These are phyloP conservation scores for Neoboletus subvelutipes DNA, from an alignment of 768 basidiomycete genomes.

Conservation along the genomic window DNA sequence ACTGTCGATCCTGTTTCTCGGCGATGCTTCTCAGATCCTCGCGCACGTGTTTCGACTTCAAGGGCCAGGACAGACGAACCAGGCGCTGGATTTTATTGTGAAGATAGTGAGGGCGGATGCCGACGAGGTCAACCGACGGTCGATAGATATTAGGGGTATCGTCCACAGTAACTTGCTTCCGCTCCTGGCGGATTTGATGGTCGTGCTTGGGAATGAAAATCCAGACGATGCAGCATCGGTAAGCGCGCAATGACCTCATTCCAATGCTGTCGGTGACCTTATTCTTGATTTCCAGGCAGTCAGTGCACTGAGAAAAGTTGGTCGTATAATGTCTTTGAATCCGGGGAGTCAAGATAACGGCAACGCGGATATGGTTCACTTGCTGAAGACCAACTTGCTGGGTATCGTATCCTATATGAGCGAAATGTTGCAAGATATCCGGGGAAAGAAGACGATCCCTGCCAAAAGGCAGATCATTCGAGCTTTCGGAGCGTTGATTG, in stretches of 20 bases:
- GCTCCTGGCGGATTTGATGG: constrained; percentile 72
- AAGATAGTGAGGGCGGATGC: constrained; percentile 54
- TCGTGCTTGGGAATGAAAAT: constrained; percentile 74
- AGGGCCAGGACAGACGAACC: constrained; percentile 52
- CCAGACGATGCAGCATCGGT: constrained; percentile 44
- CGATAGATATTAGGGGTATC: constrained; percentile 45
- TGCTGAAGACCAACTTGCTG: constrained; percentile 76
- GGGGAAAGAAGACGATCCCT: constrained; percentile 67
- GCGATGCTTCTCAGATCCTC: constrained; percentile 59
- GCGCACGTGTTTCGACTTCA: constrained; percentile 65
- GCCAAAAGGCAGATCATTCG: constrained; percentile 78
- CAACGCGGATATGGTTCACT: constrained; percentile 46
- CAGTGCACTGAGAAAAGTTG: constrained; percentile 46
- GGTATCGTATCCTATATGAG: constrained; percentile 84
- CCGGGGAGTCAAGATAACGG: constrained; percentile 28
- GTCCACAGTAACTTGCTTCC: constrained; percentile 68
- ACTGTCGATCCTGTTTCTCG: constrained; percentile 51
- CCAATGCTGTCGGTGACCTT: constrained; percentile 35
- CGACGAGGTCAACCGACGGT: constrained; percentile 29
- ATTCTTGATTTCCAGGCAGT: constrained; percentile 43
- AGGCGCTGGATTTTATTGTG: constrained; percentile 61
- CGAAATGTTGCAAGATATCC: constrained; percentile 81
- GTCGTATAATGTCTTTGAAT: constrained; percentile 30
- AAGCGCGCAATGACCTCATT: constrained; percentile 14
- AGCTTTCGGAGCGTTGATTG: constrained; percentile 72